phyloP scores from a whole-genome alignment of 495 filamentous ascomycete genomes.

The Penicillium paradoxum region DNA sequence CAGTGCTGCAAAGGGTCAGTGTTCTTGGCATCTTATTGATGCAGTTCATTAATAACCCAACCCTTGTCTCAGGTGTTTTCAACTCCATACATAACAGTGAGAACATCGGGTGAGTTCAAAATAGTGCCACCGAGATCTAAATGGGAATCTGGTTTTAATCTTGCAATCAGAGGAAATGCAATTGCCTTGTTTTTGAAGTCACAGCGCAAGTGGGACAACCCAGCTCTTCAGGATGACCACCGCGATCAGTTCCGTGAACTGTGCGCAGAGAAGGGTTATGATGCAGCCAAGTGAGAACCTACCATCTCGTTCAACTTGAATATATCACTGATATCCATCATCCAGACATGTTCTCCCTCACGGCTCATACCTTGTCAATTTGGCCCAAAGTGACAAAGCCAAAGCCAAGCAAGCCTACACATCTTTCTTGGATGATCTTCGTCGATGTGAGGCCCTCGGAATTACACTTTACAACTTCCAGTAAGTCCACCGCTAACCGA shows the following conservation, averaged over 20 bases:
- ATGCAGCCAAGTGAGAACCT: slow-evolving; percentile 49
- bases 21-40: background rate
- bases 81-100: slow-evolving; percentile 77
- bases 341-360: slow-evolving; percentile 75
- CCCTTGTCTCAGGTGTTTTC: slow-evolving; percentile 61
- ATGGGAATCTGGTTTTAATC: slow-evolving; percentile 8
- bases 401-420: slow-evolving; percentile 85
- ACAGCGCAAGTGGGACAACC: slow-evolving; percentile 91
- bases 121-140: background rate
- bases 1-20: slow-evolving; percentile 74
- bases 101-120: slow-evolving; percentile 56
- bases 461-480: slow-evolving; percentile 97
- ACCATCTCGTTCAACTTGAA: background rate
- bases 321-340: background rate
- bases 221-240: slow-evolving; percentile 64
- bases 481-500: slow-evolving; percentile 27
- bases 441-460: slow-evolving; percentile 81
- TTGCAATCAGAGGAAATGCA: slow-evolving; percentile 63
- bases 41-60: background rate
- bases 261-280: slow-evolving; percentile 67
- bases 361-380: slow-evolving; percentile 93
- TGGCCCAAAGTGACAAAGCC: slow-evolving; percentile 71
- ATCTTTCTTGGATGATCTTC: slow-evolving; percentile 82
- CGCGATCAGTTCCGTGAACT: slow-evolving; percentile 59
- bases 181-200: slow-evolving; percentile 95